These are phyloP conservation scores for Lycium barbarum DNA, from an alignment of 257 asterid species.

Conservation along the genomic window DNA sequence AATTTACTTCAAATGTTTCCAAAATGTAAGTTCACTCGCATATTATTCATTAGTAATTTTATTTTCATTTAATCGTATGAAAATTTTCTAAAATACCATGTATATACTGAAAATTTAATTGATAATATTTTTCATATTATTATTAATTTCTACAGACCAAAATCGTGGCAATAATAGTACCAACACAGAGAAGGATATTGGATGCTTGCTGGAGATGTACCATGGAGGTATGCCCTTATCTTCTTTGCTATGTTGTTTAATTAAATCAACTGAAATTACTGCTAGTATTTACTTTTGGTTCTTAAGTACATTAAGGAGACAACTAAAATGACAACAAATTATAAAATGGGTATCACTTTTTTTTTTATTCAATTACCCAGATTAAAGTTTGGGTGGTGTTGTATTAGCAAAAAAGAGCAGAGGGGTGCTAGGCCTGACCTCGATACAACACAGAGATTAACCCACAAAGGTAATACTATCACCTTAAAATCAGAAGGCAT, in stretches of 20 bases:
- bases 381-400: too few relatives aligned
- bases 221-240: conserved; percentile 57
- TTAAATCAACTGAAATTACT: not conserved
- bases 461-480: too few relatives aligned
- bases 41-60: not conserved
- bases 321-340: too few relatives aligned
- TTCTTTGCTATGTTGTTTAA: not conserved
- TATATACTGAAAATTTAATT: not conserved
- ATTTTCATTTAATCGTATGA: not conserved
- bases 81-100: not conserved
- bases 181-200: conserved; percentile 69
- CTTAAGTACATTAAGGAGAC: too few relatives aligned
- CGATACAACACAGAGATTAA: too few relatives aligned
- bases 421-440: too few relatives aligned
- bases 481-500: too few relatives aligned
- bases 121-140: not conserved
- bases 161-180: conserved; percentile 35
- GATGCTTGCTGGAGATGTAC: conserved; percentile 69
- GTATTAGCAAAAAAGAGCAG: too few relatives aligned
- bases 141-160: conserved; percentile 39
- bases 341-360: too few relatives aligned
- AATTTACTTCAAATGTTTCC: conserved; percentile 55
- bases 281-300: not conserved
- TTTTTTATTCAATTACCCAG: too few relatives aligned
- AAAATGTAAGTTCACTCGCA: conserved; percentile 41